Conservation (phyloP, 2,329 filamentous ascomycete species). For the Magnaporthiopsis rhizophila region DNA sequence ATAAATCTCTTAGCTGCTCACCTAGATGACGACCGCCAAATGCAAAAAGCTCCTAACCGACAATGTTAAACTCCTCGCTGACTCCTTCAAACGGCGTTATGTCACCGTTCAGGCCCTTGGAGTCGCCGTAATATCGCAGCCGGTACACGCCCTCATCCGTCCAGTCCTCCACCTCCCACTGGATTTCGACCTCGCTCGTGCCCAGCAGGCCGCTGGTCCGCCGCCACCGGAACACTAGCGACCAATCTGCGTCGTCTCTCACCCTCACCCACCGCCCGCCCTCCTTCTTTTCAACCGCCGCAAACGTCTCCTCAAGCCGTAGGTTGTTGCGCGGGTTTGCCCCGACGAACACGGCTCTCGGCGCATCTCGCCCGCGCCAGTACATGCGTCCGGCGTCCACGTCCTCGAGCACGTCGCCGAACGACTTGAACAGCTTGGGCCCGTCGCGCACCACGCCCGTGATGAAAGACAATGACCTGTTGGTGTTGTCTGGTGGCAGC, state of each 20-base stretch:
- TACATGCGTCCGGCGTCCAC: conserved; percentile 28
- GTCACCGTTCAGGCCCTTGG: conserved; percentile 54
- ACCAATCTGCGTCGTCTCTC: conserved; percentile 74
- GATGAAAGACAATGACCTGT: conserved; percentile 70
- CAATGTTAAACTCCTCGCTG: conserved; percentile 43
- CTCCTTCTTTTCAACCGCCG: conserved; percentile 57
- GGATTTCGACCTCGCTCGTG: conserved; percentile 68
- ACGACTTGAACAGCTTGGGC: conserved; percentile 54
- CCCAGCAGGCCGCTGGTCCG: conserved; percentile 61
- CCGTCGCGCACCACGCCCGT: conserved; percentile 67
- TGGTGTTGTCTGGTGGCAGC: conserved; percentile 68
- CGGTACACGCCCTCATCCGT: conserved; percentile 62
- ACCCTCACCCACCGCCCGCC: conserved; percentile 54
- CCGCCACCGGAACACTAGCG: conserved; percentile 71
- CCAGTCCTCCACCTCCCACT: conserved; percentile 67
- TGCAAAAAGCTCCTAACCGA: background rate
- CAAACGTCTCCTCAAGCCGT: conserved; percentile 68
- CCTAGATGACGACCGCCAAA: too few relatives aligned
- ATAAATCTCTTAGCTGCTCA: too few relatives aligned
- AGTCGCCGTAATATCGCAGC: conserved; percentile 76
- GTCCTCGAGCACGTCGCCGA: conserved; percentile 58
- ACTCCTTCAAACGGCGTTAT: conserved; percentile 64
- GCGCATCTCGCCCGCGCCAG: conserved; percentile 44
- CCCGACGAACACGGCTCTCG: conserved; percentile 67
- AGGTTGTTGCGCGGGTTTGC: conserved; percentile 90